These are phyloP conservation scores for Eutrema salsugineum DNA, from an alignment of 441 rosid genomes.

Conservation along the genomic window DNA sequence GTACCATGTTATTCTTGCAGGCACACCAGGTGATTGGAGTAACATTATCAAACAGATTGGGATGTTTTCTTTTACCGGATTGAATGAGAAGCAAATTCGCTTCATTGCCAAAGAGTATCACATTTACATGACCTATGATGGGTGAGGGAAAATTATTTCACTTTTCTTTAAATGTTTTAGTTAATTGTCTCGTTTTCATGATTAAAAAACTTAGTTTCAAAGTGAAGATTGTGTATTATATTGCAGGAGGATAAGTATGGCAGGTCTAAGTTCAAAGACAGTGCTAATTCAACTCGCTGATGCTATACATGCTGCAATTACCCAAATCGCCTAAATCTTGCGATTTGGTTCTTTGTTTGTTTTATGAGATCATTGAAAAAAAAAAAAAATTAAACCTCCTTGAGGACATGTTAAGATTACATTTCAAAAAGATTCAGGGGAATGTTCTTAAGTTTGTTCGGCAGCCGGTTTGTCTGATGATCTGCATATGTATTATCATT, in stretches of 20 bases:
- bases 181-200: too few species aligned
- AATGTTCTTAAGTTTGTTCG: too few species aligned
- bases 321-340: slow-evolving; percentile 22
- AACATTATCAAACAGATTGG: slow-evolving; percentile 79
- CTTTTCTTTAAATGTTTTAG: background rate
- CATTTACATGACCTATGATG: slow-evolving; percentile 69
- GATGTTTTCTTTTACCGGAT: slow-evolving; percentile 71
- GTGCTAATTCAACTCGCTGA: slow-evolving; percentile 56
- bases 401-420: too few species aligned
- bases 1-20: slow-evolving; percentile 27
- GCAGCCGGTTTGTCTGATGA: too few species aligned
- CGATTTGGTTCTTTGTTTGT: background rate
- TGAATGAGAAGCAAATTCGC: slow-evolving; percentile 65
- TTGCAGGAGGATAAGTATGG: slow-evolving; percentile 70
- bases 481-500: too few species aligned
- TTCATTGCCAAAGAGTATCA: slow-evolving; percentile 66
- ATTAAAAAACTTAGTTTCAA: background rate
- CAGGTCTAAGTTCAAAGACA: slow-evolving; percentile 54
- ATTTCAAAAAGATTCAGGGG: too few species aligned
- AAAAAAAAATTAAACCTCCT: background rate
- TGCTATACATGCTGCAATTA: slow-evolving; percentile 61
- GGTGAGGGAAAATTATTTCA: slow-evolving; percentile 32
- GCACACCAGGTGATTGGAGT: slow-evolving; percentile 82
- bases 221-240: background rate
- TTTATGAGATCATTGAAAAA: background rate